Evolutionary conservation across 768 basidiomycete species (phyloP), one percentile per base, ranked within the genome.

Genomic region (Terana coerulea): DNA sequence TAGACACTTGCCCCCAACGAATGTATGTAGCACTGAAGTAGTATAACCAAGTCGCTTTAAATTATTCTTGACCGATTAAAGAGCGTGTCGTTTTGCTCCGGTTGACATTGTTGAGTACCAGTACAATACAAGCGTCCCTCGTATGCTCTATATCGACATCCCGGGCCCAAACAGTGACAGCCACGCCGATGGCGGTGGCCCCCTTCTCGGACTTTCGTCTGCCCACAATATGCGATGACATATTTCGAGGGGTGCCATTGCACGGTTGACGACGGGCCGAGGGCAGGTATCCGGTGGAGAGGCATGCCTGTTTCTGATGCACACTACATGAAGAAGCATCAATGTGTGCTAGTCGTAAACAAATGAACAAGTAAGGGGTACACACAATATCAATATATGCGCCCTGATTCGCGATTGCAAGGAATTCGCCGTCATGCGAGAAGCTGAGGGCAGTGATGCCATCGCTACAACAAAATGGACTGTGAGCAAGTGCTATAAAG

Each of bases 221-320:
- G 87, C 2, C 88, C 88, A 61, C 87, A 90, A 58, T 88, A 91
- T 2, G 88, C 88, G 47, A 89, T 78, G n/a, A 83, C 78, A 58
- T 88, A 83, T 67, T 82, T 86, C 5, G 84, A 87, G 3, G 89
- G 88, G 65, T 91, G 89, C 88, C 88, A 91, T 1, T 81, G 69
- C 2, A 91, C 88, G 1, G 86, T 83, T 4, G 84, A 81, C n/a
- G 87, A 80, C 1, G 87, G 74, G 3, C 81, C 84, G 5, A 86
- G 71, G 2, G 86, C 77, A 1, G 86, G 79, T 12, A 91, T 80
- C n/a, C 88, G 84, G 64, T 91, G 87, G 22, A 91, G 61, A 2
- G 87, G 84, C 41, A 77, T 66, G 14, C 82, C 82, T 0, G 87
- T 91, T 65, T 91, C 89, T 3, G 84, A 85, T 4, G 87, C 85